Percentiles rank a stretch among this genome's conserved stretches.
phyloP scores from a whole-genome alignment of 2,329 filamentous ascomycete species.

The Incumbomyces lentus region DNA sequence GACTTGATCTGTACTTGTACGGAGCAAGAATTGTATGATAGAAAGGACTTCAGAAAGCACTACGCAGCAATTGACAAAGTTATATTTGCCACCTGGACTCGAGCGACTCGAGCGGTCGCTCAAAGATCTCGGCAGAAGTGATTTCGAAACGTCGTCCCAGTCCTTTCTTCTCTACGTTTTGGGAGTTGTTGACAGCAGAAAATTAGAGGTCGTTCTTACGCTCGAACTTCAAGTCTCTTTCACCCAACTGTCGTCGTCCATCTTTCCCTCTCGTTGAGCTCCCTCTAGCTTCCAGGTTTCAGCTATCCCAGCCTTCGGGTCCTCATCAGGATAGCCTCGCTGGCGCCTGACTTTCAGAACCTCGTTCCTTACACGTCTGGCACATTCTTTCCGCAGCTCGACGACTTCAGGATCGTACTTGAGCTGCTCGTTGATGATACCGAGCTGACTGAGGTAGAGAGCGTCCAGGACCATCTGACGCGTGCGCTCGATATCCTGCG shows the following conservation, averaged over 20 bases:
- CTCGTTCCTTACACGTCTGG: constrained; percentile 64
- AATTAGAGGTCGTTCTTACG: too few relatives aligned
- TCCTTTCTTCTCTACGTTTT: too few relatives aligned
- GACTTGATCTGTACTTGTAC: too few relatives aligned
- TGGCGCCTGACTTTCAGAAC: constrained; percentile 66
- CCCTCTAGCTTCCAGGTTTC: constrained; percentile 66
- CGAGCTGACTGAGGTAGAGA: constrained; percentile 24
- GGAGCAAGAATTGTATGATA: too few relatives aligned
- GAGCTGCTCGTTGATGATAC: constrained; percentile 54
- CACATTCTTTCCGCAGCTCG: constrained; percentile 67
- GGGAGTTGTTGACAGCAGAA: too few relatives aligned
- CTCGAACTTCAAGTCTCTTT: constrained; percentile 46
- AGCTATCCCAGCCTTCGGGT: constrained; percentile 63
- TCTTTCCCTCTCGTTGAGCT: constrained; percentile 44
- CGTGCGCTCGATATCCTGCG: not conserved
- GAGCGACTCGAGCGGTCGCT: too few relatives aligned
- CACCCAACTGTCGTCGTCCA: constrained; percentile 48
- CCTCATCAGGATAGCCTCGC: constrained; percentile 67
- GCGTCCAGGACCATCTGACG: not conserved
- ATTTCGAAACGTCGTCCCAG: too few relatives aligned
- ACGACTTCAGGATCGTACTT: constrained; percentile 65
- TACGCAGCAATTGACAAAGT: too few relatives aligned
- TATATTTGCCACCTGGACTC: too few relatives aligned
- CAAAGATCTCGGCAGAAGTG: too few relatives aligned
- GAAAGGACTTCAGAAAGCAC: too few relatives aligned